Percentiles rank a stretch among this genome's conserved stretches.
phyloP scores from a whole-genome alignment of 495 filamentous ascomycete species.

The Sordaria brevicollis region DNA sequence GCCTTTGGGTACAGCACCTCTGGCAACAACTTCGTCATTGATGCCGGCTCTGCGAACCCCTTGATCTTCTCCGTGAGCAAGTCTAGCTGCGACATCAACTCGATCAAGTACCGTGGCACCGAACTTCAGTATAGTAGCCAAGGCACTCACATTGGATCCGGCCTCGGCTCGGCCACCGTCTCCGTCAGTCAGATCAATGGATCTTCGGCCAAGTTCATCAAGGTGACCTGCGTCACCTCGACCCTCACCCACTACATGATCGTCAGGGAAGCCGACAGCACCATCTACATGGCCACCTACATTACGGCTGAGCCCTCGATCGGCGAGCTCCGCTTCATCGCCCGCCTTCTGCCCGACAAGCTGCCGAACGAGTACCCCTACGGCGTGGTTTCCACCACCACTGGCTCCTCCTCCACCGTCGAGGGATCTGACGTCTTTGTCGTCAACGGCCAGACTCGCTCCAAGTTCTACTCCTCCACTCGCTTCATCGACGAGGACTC shows the following conservation, averaged over 20 bases:
- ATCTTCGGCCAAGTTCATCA: conserved; percentile 36
- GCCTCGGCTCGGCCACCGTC: conserved; percentile 50
- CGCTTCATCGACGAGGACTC: conserved; percentile 57
- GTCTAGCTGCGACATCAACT: conserved; percentile 51
- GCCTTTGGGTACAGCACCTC: conserved; percentile 35
- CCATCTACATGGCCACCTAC: conserved; percentile 54
- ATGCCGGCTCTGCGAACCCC: conserved; percentile 43
- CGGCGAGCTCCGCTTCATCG: conserved; percentile 56
- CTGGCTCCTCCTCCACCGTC: conserved; percentile 36
- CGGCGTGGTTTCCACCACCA: conserved; percentile 39
- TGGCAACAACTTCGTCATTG: conserved; percentile 38
- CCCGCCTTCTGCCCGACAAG: conserved; percentile 44
- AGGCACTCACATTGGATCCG: conserved; percentile 49
- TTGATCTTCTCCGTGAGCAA: conserved; percentile 48
- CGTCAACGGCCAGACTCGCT: conserved; percentile 50
- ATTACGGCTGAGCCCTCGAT: conserved; percentile 48
- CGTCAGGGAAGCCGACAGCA: conserved; percentile 46
- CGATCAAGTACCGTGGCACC: conserved; percentile 46
- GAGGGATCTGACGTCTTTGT: conserved; percentile 56
- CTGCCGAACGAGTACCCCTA: conserved; percentile 47
- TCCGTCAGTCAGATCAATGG: conserved; percentile 34
- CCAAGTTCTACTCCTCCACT: conserved; percentile 59
- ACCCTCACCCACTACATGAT: conserved; percentile 57
- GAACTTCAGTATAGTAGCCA: conserved; percentile 45
- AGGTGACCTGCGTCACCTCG: conserved; percentile 49